Base-by-base conservation (phyloP, 352 stramenopile genomes). In the Phytophthora vignae region DNA sequence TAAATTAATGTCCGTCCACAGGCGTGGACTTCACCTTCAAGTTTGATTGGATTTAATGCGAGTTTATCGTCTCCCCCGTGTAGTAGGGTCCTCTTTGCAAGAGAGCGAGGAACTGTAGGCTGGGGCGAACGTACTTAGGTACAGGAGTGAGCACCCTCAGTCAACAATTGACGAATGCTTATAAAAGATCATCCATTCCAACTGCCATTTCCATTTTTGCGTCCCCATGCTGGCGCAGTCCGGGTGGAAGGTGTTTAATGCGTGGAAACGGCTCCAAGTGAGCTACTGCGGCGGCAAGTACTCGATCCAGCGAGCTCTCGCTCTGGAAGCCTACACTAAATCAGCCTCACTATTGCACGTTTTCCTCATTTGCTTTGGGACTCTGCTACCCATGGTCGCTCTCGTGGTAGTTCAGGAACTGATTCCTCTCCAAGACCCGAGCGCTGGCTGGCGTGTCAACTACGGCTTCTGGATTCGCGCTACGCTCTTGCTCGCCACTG, bases 381-480 rank as follows among this genome's bases (percentile, higher is more conserved):
- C 42, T 12, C 36, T 55, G 1, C 19, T 72, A 3, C 40, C 58
- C 22, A 60, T 60, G 38, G 22, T 61, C 1, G n/a, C 19, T 9
- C 50, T 60, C 12, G 33, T 67, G 6, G 10, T 68, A 33, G 2
- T 31, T 19, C 53, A 63, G 21, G 57, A 72, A 38, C 42, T 56
- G 42, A 21, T 63, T 2, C 65, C 65, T 3, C 55, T 73, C 4
- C 57, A 73, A 50, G 49, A 73, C 42, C 65, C 65, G 10, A 33
- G 6, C 15, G 25, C 49, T 15, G 57, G 65, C 2, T 66, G 53
- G 57, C 48, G 38, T 40, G 19, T 27, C 11, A 73, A 73, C 21
- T 49, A 67, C n/a, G 65, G 65, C 6, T 61, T 67, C 22, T 73
- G 58, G 65, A 58, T 61, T 29, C 65, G 65, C 19, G 50, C 53